Conservation (phyloP, 78 protist species). For the Isochrysis galbana region DNA sequence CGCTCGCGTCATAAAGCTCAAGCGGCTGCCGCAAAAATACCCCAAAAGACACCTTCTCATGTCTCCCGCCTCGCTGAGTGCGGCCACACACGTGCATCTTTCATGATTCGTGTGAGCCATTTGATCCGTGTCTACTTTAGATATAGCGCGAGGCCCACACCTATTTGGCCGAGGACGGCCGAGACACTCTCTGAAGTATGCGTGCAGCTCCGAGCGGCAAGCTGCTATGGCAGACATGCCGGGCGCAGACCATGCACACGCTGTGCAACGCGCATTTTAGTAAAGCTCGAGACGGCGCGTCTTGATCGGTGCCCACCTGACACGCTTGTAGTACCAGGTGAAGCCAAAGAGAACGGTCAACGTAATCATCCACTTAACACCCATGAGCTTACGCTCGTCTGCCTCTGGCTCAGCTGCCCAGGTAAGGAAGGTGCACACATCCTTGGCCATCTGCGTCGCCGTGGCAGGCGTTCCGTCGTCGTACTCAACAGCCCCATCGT, state of each 20-base stretch:
- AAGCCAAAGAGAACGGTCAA: conserved; percentile 10
- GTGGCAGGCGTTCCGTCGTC: conserved; percentile 88
- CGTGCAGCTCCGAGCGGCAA: too few species aligned
- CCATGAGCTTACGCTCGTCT: conserved; percentile 81
- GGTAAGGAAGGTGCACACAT: conserved; percentile 81
- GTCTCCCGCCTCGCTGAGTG: too few species aligned
- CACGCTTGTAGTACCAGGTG: conserved; percentile 56
- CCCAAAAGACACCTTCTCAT: too few species aligned
- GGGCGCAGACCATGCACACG: neutral
- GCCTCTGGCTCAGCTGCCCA: conserved; percentile 88
- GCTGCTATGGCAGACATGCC: too few species aligned
- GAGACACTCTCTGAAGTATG: too few species aligned
- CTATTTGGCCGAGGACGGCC: too few species aligned
- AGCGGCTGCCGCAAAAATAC: too few species aligned
- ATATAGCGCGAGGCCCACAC: too few species aligned
- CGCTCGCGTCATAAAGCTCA: too few species aligned
- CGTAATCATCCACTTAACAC: conserved; percentile 35
- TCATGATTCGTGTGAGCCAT: too few species aligned
- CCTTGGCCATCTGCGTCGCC: conserved; percentile 90
- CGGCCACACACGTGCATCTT: too few species aligned
- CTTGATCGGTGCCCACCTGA: conserved; percentile 55
- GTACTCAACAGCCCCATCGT: conserved; percentile 76
- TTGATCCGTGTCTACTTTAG: too few species aligned
- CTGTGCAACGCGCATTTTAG: neutral
- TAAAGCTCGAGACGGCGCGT: conserved; percentile 27